Percentiles rank a stretch among this genome's conserved stretches.
Evolutionary conservation across 257 asterid species (phyloP).

Genomic region (Gynochthodes officinalis): DNA sequence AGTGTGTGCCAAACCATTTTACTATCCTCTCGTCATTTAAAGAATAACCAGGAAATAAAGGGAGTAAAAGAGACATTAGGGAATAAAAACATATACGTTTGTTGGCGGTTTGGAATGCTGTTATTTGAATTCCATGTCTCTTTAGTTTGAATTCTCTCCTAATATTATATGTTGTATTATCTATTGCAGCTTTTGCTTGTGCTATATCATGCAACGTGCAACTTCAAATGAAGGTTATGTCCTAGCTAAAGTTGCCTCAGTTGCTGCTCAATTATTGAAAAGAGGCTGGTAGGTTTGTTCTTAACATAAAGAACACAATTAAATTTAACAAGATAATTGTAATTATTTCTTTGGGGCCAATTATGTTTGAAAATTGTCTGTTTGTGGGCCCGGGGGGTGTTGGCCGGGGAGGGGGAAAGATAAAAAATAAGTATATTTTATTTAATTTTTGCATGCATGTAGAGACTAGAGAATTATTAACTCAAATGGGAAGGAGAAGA

Average conservation of each 20-base stretch:
- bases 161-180: conserved; percentile 10
- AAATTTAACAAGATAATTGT: no score
- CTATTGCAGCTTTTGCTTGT: conserved; percentile 78
- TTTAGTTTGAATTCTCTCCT: conserved; percentile 10
- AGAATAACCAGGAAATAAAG: neutral
- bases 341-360: no score
- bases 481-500: no score
- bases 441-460: no score
- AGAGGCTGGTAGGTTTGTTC: conserved; percentile 82
- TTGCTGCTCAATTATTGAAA: conserved; percentile 90
- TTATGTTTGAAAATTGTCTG: no score
- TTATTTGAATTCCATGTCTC: neutral
- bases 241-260: conserved; percentile 74
- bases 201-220: conserved; percentile 71
- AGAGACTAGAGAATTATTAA: no score
- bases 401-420: no score
- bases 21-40: neutral
- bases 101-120: neutral
- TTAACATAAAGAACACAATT: neutral
- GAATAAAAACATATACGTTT: neutral
- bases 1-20: neutral
- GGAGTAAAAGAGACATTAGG: neutral
- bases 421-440: no score
- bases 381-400: no score
- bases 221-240: conserved; percentile 79